Conservation (phyloP, 2,329 filamentous ascomycete genomes). For the Botryotinia calthae region DNA sequence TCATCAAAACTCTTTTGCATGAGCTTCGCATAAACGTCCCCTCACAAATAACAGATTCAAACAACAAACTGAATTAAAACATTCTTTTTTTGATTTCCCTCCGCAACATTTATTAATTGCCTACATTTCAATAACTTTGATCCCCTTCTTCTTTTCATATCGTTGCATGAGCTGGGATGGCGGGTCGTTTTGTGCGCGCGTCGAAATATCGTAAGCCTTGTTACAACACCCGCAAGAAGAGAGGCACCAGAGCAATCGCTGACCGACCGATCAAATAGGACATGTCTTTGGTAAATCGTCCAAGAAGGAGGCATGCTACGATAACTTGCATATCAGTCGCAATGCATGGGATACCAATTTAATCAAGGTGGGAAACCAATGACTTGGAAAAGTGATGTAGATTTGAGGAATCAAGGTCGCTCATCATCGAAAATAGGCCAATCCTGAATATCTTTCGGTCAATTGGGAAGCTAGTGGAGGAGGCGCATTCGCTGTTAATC, state of each 20-base stretch:
- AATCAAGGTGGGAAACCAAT: conserved; percentile 69
- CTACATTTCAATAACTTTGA: neutral
- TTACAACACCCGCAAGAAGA: conserved; percentile 17
- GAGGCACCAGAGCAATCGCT: conserved; percentile 33
- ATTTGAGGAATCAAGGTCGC: conserved; percentile 20
- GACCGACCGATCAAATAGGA: conserved; percentile 53
- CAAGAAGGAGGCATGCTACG: conserved; percentile 97
- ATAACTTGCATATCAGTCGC: conserved; percentile 93
- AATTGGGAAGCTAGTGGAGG: conserved; percentile 98
- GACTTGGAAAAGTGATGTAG: neutral
- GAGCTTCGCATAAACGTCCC: conserved; percentile 8
- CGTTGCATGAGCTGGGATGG: conserved; percentile 47
- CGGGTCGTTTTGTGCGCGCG: conserved; percentile 69
- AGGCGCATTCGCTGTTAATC: conserved; percentile 95
- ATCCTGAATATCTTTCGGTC: conserved; percentile 92
- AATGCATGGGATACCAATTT: conserved; percentile 99
- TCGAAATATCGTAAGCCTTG: conserved; percentile 66
- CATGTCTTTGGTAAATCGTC: conserved; percentile 97
- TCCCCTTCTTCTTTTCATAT: neutral
- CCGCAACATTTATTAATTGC: conserved; percentile 17
- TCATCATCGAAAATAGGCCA: conserved; percentile 59
- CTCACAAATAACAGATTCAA: neutral
- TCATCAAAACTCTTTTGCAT: neutral
- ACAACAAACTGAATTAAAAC: neutral
- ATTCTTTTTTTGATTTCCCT: conserved; percentile 22